Evolutionary conservation across 2,329 filamentous ascomycete species (phyloP).

Genomic region (Coniella vitis): DNA sequence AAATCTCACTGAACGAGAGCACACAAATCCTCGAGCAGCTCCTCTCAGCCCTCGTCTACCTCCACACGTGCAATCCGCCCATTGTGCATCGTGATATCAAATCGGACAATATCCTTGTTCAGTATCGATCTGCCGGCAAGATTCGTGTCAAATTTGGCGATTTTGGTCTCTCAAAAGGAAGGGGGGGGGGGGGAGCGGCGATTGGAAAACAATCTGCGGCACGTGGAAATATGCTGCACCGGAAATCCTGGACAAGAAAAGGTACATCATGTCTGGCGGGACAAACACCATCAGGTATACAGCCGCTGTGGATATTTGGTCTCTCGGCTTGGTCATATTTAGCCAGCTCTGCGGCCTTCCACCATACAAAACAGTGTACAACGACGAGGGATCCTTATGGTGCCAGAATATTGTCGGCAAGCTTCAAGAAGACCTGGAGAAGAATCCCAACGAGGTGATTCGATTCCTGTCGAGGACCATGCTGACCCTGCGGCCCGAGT

Average conservation of each 20-base stretch:
- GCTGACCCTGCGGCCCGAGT: background rate
- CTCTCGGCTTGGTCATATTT: slow-evolving; percentile 10
- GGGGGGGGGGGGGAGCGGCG: background rate
- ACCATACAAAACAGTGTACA: background rate
- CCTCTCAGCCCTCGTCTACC: slow-evolving; percentile 12
- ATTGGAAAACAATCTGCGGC: background rate
- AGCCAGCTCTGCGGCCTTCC: slow-evolving; percentile 8
- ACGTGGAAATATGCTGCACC: background rate
- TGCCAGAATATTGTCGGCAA: background rate
- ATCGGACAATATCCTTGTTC: slow-evolving; percentile 12
- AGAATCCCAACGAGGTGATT: background rate
- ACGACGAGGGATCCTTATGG: background rate
- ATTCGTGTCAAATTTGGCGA: slow-evolving; percentile 5
- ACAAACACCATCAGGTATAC: background rate
- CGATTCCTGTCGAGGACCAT: background rate
- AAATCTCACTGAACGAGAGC: slow-evolving; percentile 4
- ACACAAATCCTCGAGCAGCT: slow-evolving; percentile 5
- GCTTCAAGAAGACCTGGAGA: background rate
- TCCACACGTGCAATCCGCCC: slow-evolving; percentile 2
- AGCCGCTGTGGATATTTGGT: slow-evolving; percentile 10
- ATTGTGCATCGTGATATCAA: slow-evolving; percentile 17
- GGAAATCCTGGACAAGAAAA: background rate
- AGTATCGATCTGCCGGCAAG: background rate
- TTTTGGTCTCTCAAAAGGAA: background rate
- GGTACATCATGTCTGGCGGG: background rate